phyloP scores from a whole-genome alignment of 2,329 filamentous ascomycete species.

The Diaporthe amygdali region DNA sequence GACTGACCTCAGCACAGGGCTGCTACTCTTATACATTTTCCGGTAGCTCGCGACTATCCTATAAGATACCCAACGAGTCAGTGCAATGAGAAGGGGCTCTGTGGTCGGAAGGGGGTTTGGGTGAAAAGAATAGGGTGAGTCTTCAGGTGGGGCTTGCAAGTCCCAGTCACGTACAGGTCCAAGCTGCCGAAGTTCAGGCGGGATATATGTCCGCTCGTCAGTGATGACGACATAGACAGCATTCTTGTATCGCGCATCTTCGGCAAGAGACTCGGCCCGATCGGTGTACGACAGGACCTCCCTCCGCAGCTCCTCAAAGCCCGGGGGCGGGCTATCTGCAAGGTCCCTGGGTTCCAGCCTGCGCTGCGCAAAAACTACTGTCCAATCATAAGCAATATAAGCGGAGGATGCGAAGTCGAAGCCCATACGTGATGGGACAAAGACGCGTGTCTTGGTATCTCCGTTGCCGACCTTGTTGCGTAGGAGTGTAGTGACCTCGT shows the following conservation, averaged over 20 bases:
- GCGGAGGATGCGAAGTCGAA: not conserved
- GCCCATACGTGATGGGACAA: not conserved
- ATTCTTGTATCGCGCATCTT: conserved; percentile 8
- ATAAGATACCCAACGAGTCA: not conserved
- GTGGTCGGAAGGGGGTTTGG: not conserved
- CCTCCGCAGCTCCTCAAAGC: conserved; percentile 1
- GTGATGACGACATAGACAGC: conserved; percentile 4
- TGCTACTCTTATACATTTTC: not conserved
- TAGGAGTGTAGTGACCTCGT: conserved; percentile 1
- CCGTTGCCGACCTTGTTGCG: not conserved
- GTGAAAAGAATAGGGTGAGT: not conserved
- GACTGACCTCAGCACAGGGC: too few species aligned
- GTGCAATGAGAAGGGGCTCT: not conserved
- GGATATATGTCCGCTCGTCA: not conserved
- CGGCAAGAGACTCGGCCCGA: not conserved
- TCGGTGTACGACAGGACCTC: not conserved
- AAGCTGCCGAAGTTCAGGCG: not conserved
- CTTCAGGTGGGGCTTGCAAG: not conserved
- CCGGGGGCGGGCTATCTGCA: not conserved
- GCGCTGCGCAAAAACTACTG: not conserved
- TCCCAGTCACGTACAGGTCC: not conserved
- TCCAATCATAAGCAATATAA: conserved; percentile 12
- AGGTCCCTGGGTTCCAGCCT: not conserved
- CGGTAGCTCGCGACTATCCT: not conserved
- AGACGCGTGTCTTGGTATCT: conserved; percentile 8